Evolutionary conservation across 2,329 filamentous ascomycete species (phyloP), one percentile per base, ranked within the genome.

Genomic region (Chrysoporthe puriensis): DNA sequence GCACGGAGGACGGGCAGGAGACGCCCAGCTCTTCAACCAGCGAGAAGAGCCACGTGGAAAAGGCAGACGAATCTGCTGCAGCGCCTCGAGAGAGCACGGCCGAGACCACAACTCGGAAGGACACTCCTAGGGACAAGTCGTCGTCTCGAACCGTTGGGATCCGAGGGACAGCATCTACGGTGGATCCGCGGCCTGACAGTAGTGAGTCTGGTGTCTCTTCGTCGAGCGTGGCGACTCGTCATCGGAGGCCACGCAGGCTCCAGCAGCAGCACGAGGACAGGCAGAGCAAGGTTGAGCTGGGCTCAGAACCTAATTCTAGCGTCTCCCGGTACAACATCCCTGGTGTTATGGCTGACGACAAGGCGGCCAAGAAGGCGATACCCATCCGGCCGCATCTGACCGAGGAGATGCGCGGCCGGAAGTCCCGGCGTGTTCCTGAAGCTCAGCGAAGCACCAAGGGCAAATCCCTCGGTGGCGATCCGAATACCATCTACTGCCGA

Each of bases 401-500:
- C 4, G 42, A 65, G 11, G 57, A 63, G 18, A 50, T 43, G 34
- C 50, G 34, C n/a, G 54, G 56, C 32, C 46, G 58, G 66, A 67
- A 66, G 14, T 63, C 57, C 44, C 34, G 48, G 44, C 50, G 43
- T 44, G n/a, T 32, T 18, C 7, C 52, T 44, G 8, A 14, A 8
- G 50, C 64, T 3, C 67, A 66, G 9, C 62, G 46, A 56, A 18
- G n/a, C 14, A 16, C 4, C 62, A 60, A 52, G 26, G 34, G 54
- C 32, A 63, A 67, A 56, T 16, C 48, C 60, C 7, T 44, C 43
- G 7, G 60, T 21, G 9, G 60, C 48, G 48, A 14, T 7, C 46
- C 52, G 18, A 21, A 59, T 42, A 67, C 68, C 26, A 50, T 67
- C 36, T 74, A 75, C 73, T 85, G 84, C 73, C 79, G 80, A 14